These are phyloP conservation scores for Bjerkandera adusta DNA, from an alignment of 1,284 basidiomycete species.

Conservation along the genomic window DNA sequence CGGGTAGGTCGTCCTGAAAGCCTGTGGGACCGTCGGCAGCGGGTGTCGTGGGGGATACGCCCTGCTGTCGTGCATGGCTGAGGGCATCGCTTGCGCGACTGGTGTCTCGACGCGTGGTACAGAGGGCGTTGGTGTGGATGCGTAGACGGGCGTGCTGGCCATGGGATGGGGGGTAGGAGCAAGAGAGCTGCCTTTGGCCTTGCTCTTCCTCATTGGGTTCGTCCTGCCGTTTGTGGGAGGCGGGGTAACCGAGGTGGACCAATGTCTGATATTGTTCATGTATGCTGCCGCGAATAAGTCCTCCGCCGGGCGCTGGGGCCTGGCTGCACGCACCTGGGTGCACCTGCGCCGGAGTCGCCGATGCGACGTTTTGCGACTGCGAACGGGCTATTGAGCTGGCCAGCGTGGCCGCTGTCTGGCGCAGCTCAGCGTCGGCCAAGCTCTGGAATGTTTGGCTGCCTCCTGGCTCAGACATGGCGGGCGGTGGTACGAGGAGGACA, in stretches of 20 bases:
- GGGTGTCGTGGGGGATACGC: conserved; percentile 23
- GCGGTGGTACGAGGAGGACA: background rate
- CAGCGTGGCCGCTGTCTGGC: conserved; percentile 54
- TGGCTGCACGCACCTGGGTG: conserved; percentile 22
- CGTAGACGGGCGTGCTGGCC: conserved; percentile 22
- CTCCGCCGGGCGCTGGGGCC: too few species aligned
- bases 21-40: conserved; percentile 69
- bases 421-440: conserved; percentile 57
- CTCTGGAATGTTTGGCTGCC: conserved; percentile 24
- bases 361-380: conserved; percentile 20
- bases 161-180: conserved; percentile 29
- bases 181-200: conserved; percentile 36
- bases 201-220: conserved; percentile 30
- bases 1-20: conserved; percentile 81
- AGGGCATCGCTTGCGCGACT: conserved; percentile 6
- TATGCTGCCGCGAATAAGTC: conserved; percentile 40
- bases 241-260: conserved; percentile 52
- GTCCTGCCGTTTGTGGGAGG: conserved; percentile 40
- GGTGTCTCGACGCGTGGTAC: conserved; percentile 6
- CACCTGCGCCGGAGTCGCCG: conserved; percentile 18
- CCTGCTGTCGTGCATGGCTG: conserved; percentile 12
- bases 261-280: conserved; percentile 61
- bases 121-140: conserved; percentile 10
- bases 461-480: conserved; percentile 8
- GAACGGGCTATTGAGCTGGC: conserved; percentile 40